Evolutionary conservation across 768 basidiomycete species (phyloP).

Genomic region (Kwoniella bestiolae): DNA sequence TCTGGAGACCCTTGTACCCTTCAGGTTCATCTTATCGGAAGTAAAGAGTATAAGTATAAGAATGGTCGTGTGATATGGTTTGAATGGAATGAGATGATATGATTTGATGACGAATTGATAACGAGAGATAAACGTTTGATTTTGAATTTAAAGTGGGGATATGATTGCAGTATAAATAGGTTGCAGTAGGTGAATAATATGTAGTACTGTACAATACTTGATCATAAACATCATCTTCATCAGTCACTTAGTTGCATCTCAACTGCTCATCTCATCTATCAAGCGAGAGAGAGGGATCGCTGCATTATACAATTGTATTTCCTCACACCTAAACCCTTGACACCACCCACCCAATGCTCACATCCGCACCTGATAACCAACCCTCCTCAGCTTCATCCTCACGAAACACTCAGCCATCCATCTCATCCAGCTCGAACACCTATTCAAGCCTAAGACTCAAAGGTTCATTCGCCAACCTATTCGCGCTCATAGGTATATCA

Average conservation of each 20-base stretch:
- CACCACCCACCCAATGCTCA: no score
- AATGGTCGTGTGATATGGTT: background rate
- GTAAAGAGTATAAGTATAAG: background rate
- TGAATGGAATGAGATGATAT: background rate
- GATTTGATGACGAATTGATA: background rate
- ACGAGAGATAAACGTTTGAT: background rate
- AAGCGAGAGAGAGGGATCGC: no score
- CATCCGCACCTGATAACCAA: background rate
- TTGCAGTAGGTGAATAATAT: no score
- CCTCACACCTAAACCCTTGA: no score
- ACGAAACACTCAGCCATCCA: background rate
- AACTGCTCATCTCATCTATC: background rate
- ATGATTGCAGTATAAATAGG: no score
- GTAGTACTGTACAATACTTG: no score
- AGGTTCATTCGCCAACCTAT: constrained; percentile 23
- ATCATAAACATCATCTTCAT: no score
- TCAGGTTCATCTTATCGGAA: no score
- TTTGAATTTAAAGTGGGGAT: background rate
- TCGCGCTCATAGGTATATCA: background rate
- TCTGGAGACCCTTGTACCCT: background rate
- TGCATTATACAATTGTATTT: no score
- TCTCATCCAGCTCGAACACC: background rate
- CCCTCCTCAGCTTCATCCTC: background rate
- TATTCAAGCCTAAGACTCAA: constrained; percentile 53
- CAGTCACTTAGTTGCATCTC: background rate